Conservation (phyloP, 805 yeast species). For the Candida incommunis region DNA sequence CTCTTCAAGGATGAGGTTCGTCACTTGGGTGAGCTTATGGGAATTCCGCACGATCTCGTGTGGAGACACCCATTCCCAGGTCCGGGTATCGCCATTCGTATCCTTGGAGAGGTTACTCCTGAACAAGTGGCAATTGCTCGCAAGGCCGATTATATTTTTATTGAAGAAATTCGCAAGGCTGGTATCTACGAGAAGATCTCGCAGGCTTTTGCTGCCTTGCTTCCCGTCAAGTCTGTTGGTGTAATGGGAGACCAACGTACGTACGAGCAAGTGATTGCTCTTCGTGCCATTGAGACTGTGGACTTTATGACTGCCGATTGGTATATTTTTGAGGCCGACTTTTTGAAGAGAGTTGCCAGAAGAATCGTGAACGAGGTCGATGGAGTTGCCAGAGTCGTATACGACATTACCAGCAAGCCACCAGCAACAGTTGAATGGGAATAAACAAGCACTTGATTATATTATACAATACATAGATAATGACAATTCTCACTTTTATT, state of each 20-base stretch:
- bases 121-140: conserved; percentile 92
- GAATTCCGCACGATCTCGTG: conserved; percentile 91
- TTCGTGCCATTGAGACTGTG: conserved; percentile 93
- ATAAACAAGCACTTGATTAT: too few relatives aligned
- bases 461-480: too few relatives aligned
- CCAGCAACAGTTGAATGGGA: conserved; percentile 99
- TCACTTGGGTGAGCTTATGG: conserved; percentile 84
- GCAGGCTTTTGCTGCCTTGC: conserved; percentile 93
- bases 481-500: too few relatives aligned
- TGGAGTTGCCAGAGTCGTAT: conserved; percentile 98
- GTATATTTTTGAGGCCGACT: conserved; percentile 84
- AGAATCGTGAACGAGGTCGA: conserved; percentile 97
- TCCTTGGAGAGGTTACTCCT: conserved; percentile 90
- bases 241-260: conserved; percentile 99
- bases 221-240: conserved; percentile 98
- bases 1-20: conserved; percentile 98
- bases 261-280: conserved; percentile 96
- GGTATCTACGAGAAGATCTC: conserved; percentile 88
- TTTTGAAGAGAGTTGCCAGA: conserved; percentile 84
- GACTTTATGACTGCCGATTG: conserved; percentile 99
- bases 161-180: conserved; percentile 86
- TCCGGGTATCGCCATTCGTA: conserved; percentile 98
- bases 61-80: conserved; percentile 99
- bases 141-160: conserved; percentile 91
- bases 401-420: conserved; percentile 97